Percentiles rank a stretch among this genome's conserved stretches.
phyloP scores from a whole-genome alignment of 805 yeast species.

The Candida maesae region DNA sequence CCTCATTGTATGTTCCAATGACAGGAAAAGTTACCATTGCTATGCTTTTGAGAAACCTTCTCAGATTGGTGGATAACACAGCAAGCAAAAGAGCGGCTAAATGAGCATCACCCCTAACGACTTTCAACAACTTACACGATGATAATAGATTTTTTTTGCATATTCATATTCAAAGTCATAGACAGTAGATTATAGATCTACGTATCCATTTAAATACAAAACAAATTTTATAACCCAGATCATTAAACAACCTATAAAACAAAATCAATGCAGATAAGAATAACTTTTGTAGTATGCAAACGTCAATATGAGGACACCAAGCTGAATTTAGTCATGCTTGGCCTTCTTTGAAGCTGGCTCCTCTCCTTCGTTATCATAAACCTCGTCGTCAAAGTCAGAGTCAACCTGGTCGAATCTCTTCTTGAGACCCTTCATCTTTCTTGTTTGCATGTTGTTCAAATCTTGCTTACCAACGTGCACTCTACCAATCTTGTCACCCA shows the following conservation, averaged over 20 bases:
- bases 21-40: slow-evolving; percentile 96
- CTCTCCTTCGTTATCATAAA: slow-evolving; percentile 36
- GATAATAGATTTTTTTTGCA: no score
- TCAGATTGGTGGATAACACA: slow-evolving; percentile 75
- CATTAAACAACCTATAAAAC: neutral
- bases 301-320: no score
- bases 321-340: no score
- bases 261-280: neutral
- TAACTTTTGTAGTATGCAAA: neutral
- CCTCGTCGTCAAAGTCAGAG: slow-evolving; percentile 47
- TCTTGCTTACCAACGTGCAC: slow-evolving; percentile 97
- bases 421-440: slow-evolving; percentile 98
- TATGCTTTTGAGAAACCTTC: slow-evolving; percentile 85
- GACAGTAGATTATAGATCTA: no score
- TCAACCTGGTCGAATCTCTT: slow-evolving; percentile 71
- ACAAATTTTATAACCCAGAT: neutral
- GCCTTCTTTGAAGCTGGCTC: slow-evolving; percentile 34
- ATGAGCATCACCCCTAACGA: neutral
- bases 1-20: slow-evolving; percentile 90
- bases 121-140: neutral
- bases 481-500: slow-evolving; percentile 97
- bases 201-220: neutral
- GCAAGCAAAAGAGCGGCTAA: slow-evolving; percentile 1
- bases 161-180: no score
- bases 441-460: slow-evolving; percentile 81